phyloP scores from a whole-genome alignment of 768 basidiomycete genomes.

The Boletellus emodensis region DNA sequence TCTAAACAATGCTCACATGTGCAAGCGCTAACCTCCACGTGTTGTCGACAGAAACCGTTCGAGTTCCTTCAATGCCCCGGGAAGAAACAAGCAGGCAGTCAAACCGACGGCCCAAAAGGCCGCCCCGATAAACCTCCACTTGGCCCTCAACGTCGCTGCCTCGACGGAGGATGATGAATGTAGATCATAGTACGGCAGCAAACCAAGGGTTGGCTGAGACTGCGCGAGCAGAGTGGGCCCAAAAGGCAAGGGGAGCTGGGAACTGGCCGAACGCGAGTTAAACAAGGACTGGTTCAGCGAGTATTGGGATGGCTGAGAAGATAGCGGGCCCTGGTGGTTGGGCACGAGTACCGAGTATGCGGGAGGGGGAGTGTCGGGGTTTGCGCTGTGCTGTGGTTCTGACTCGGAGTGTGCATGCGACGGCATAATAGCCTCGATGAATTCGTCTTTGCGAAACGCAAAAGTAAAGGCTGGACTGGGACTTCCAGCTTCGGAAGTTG shows the following conservation, averaged over 20 bases:
- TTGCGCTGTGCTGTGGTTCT: conserved; percentile 18
- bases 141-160: conserved; percentile 37
- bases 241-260: conserved; percentile 20
- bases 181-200: conserved; percentile 43
- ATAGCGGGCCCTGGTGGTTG: conserved; percentile 11
- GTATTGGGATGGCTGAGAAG: conserved; percentile 11
- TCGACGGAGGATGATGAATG: conserved; percentile 36
- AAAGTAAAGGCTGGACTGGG: not conserved
- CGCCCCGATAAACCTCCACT: conserved; percentile 42
- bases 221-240: conserved; percentile 42
- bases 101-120: conserved; percentile 37
- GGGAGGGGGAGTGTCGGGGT: conserved; percentile 29
- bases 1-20: not conserved
- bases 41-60: not conserved
- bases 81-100: conserved; percentile 25
- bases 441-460: too few species aligned
- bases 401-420: conserved; percentile 9
- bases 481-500: not conserved
- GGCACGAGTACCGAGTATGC: conserved; percentile 23
- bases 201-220: conserved; percentile 31
- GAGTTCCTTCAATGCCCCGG: conserved; percentile 22
- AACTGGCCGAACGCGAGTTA: conserved; percentile 9
- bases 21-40: not conserved
- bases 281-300: conserved; percentile 13
- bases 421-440: conserved; percentile 5